A percentile compares a stretch with the other conserved stretches of the same genome.
These are phyloP conservation scores for Tephrocybe sp. DNA, from an alignment of 768 basidiomycete species.

Conservation along the genomic window DNA sequence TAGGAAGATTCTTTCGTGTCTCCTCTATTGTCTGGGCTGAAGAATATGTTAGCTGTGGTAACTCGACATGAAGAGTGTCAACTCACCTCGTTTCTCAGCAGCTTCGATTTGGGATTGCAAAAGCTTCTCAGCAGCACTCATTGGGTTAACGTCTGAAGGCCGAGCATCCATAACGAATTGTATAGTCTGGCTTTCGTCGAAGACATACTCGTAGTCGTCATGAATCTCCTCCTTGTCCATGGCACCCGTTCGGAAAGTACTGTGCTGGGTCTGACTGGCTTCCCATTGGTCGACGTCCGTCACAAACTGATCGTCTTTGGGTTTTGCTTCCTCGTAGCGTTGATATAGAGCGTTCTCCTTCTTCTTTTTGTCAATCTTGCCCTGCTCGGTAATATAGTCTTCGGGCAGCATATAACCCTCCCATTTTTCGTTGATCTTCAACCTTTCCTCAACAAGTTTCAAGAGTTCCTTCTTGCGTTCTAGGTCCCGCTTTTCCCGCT, in stretches of 20 bases:
- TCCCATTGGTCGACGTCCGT: slow-evolving; percentile 99
- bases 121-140: slow-evolving; percentile 83
- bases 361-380: slow-evolving; percentile 96
- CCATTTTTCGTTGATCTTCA: slow-evolving; percentile 92
- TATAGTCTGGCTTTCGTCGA: slow-evolving; percentile 97
- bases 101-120: slow-evolving; percentile 88
- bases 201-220: slow-evolving; percentile 95
- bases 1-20: slow-evolving; percentile 89
- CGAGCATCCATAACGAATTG: slow-evolving; percentile 87
- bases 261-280: slow-evolving; percentile 82
- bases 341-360: slow-evolving; percentile 89
- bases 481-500: slow-evolving; percentile 74
- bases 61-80: neutral
- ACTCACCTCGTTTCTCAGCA: slow-evolving; percentile 83
- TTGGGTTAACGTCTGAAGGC: slow-evolving; percentile 55
- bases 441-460: slow-evolving; percentile 86
- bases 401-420: slow-evolving; percentile 97
- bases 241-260: slow-evolving; percentile 88
- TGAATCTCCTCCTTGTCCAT: slow-evolving; percentile 81
- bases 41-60: neutral
- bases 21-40: slow-evolving; percentile 88
- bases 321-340: slow-evolving; percentile 92
- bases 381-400: slow-evolving; percentile 97
- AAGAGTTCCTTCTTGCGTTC: slow-evolving; percentile 92
- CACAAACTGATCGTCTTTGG: slow-evolving; percentile 89